Evolutionary conservation across 768 basidiomycete genomes (phyloP), one percentile per base, ranked within the genome.

Genomic region (Chalciporus sphaerocephalus): DNA sequence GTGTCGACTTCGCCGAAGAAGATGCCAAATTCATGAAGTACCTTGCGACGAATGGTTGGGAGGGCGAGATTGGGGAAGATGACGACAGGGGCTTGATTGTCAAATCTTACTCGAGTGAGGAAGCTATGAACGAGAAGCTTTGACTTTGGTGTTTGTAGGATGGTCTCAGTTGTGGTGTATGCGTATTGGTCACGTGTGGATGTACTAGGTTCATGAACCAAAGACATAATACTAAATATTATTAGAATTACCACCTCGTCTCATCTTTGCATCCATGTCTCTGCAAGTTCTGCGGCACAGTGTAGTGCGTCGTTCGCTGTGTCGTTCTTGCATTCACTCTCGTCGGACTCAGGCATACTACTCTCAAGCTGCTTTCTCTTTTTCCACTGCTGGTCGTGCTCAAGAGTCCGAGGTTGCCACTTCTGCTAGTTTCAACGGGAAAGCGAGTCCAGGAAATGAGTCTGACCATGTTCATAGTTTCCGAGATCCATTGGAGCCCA

Each of bases 1-100:
- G 80, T 1, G 68, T 78, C 3, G 84, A 87, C 58, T 72, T 87
- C 9, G 77, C 74, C 3, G 80, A 81, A 8, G 84, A 85, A 56
- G 85, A 86, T 55, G 69, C 64, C 16, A 76, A 72, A 42, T 86
- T 85, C 59, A 69, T 79, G 64, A 60, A 70, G 47, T 87, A 79
- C 60, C 67, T 87, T 27, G 62, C 69, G 4, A 78, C 73, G 2
- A 78, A 85, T 55, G 84, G 83, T 12, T 87, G 84, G 83, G 62
- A 74, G 44, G 83, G 84, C 12, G 66, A 73, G 39, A 71, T 85
- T 21, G 84, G 85, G 8, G 80, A 81, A 46, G 76, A 74, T 34
- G 72, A 72, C 22, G 72, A 70, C 22, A 57, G 54, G 20, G 57
- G 52, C 20, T n/a, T 65, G 30, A 52, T 70, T 23, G 27, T 50